Base-by-base conservation (phyloP, 495 filamentous ascomycete species). In the Penicillium mononematosum region DNA sequence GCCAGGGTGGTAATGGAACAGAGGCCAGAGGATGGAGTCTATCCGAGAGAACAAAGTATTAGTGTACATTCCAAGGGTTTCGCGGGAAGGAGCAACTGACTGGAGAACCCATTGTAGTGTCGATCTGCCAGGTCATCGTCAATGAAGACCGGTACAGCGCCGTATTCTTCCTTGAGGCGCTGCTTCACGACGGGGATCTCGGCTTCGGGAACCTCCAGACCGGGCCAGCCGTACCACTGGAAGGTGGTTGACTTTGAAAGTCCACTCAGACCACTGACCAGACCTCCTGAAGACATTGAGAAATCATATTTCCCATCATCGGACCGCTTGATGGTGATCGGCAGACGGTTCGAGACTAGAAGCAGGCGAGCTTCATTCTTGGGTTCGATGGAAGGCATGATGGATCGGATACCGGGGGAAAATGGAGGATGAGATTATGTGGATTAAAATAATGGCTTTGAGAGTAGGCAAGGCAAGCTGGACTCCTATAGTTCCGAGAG, bases 171-270 rank as follows among this genome's bases (percentile, higher is more conserved):
- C 68, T 86, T 86, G 60, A 93, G 70, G 20, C 85, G 82, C 64
- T 84, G 74, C 53, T 79, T 83, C 59, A 93, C 80, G 52, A 76
- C 75, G 11, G 75, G 78, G 9, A 83, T 75, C 62, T 93, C 89
- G 20, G 74, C 79, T 53, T 90, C 87, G 44, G 89, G 88, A 27
- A 92, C 81, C 65, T 96, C 89, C 54, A 96, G 68, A 29, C 93
- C 93, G 8, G 93, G 92, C 94, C 94, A 98, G 56, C 93, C 93
- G 71, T 96, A 97, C 93, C 94, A 98, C 69, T 91, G 87, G 75
- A 96, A 97, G 43, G 85, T 93, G 11, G 91, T 96, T 8, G 88
- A 84, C 70, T 96, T 96, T 60, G 89, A 88, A 60, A 98, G 74
- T 19, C 93, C 94, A 59, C 88, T 91, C 51, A 98, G 72, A 1